Base-by-base conservation (phyloP, 192 early-diverging fungal species). In the Coemansia sp. region DNA sequence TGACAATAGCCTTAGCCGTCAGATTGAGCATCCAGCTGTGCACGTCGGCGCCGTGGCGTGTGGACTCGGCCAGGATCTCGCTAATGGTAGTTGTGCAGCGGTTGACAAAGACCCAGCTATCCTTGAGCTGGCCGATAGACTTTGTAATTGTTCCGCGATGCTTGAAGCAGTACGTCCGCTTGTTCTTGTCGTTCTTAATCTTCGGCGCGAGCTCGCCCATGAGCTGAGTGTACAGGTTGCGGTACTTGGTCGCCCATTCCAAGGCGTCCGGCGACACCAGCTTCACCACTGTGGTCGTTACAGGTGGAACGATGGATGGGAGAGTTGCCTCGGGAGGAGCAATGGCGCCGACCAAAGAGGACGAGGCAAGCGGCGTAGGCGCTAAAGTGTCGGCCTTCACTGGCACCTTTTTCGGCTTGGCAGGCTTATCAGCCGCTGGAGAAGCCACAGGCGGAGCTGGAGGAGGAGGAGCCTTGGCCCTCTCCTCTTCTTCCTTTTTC, bases 81-180 rank as follows among this genome's bases (percentile, higher is more conserved):
- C 18, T 62, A n/a, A 82, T 58, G 10, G 34, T 73, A 61, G 45
- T 50, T 3, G 73, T 50, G 14, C 65, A 60, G 20, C 70, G 66
- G 16, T 16, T 23, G 31, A 82, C 67, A 69, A 72, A 72, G 47
- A 38, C 73, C 73, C 61, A 59, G 63, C 67, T 76, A 66, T 73
- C 73, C 48, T 66, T 82, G 31, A 82, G 79, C 73, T 82, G 79
- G 9, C 79, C 79, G 20, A 82, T 41, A 34, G 67, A 69, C 25
- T 66, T 67, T 8, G 64, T 75, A 18, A 82, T 65, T 35, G 70
- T 28, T 1, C 79, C 73, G 36, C 73, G 70, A 48, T 75, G 69
- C 64, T 66, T 66, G 62, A 76, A 76, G 34, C 79, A 76, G 35
- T 59, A 72, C n/a, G 52, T 39, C 31, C 50, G 65, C 10, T 50